Evolutionary conservation across 768 basidiomycete genomes (phyloP).

Genomic region (Serendipita sp.): DNA sequence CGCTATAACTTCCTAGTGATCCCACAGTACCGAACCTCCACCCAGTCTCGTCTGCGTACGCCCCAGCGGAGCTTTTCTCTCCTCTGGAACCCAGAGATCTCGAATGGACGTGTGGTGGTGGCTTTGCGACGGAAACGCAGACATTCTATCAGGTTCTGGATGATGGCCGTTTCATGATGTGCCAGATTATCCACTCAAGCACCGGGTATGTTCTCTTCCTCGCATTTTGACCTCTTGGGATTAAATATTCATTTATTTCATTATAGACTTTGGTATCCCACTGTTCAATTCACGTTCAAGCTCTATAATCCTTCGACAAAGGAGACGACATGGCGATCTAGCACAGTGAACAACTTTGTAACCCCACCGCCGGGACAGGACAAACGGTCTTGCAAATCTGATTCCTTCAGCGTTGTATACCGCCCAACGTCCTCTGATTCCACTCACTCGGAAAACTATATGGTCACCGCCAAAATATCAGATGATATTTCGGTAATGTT

Average conservation of each 20-base stretch:
- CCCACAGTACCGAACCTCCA: conserved; percentile 57
- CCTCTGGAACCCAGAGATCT: conserved; percentile 58
- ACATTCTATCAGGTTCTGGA: conserved; percentile 66
- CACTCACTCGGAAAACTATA: conserved; percentile 53
- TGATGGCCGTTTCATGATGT: conserved; percentile 65
- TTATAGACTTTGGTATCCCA: conserved; percentile 77
- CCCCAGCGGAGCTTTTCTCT: conserved; percentile 49
- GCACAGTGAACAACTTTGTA: conserved; percentile 69
- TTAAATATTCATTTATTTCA: not conserved
- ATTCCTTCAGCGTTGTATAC: conserved; percentile 64
- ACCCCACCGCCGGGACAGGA: conserved; percentile 61
- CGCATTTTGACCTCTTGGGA: conserved; percentile 8
- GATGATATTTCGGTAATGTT: conserved; percentile 68
- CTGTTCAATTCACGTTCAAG: conserved; percentile 88
- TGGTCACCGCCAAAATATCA: conserved; percentile 61
- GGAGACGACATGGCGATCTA: conserved; percentile 65
- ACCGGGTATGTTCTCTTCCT: conserved; percentile 49
- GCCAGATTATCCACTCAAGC: conserved; percentile 75
- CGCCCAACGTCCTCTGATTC: conserved; percentile 41
- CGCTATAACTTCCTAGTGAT: conserved; percentile 1
- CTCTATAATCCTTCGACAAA: conserved; percentile 62
- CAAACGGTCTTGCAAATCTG: conserved; percentile 73
- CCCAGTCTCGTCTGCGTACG: conserved; percentile 50
- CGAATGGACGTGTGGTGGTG: conserved; percentile 67
- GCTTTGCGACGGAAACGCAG: conserved; percentile 86